A percentile compares a stretch with the other conserved stretches of the same genome.
These are phyloP conservation scores for Chamaecrista fasciculata DNA, from an alignment of 306 rosid species.

Conservation along the genomic window DNA sequence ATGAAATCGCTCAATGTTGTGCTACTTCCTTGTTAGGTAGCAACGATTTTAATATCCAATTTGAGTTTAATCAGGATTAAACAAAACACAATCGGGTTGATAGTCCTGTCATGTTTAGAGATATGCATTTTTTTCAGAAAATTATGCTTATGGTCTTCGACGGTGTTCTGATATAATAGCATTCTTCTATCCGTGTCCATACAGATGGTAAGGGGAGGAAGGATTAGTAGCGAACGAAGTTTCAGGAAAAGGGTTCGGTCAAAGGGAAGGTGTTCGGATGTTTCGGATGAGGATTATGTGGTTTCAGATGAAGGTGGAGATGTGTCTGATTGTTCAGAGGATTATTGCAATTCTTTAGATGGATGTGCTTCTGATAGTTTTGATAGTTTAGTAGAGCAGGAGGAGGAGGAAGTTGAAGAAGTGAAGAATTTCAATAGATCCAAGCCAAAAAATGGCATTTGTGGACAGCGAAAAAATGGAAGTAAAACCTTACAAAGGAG, in stretches of 20 bases:
- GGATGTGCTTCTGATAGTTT: slow-evolving; percentile 58
- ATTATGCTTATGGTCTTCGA: slow-evolving; percentile 18
- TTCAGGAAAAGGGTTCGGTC: slow-evolving; percentile 42
- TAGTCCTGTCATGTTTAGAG: neutral
- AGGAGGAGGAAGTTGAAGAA: slow-evolving; percentile 32
- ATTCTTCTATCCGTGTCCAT: slow-evolving; percentile 27
- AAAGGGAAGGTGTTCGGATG: slow-evolving; percentile 65
- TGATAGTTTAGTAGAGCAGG: slow-evolving; percentile 44
- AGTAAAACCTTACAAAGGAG: slow-evolving; percentile 33
- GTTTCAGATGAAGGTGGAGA: slow-evolving; percentile 63
- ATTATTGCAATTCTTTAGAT: slow-evolving; percentile 58
- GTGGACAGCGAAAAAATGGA: slow-evolving; percentile 9
- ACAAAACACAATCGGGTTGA: neutral
- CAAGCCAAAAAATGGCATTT: slow-evolving; percentile 34
- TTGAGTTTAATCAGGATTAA: neutral
- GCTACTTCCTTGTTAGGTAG: slow-evolving; percentile 8
- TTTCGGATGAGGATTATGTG: slow-evolving; percentile 93
- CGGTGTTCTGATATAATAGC: slow-evolving; percentile 26
- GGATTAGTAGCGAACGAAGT: slow-evolving; percentile 43
- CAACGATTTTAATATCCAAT: slow-evolving; percentile 9
- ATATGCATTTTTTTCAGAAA: neutral
- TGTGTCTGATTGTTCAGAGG: slow-evolving; percentile 56
- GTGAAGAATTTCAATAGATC: slow-evolving; percentile 47
- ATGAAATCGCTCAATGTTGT: slow-evolving; percentile 1
- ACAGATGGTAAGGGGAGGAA: slow-evolving; percentile 90